phyloP scores from a whole-genome alignment of 1,284 basidiomycete species.

The Puccinia hordei region DNA sequence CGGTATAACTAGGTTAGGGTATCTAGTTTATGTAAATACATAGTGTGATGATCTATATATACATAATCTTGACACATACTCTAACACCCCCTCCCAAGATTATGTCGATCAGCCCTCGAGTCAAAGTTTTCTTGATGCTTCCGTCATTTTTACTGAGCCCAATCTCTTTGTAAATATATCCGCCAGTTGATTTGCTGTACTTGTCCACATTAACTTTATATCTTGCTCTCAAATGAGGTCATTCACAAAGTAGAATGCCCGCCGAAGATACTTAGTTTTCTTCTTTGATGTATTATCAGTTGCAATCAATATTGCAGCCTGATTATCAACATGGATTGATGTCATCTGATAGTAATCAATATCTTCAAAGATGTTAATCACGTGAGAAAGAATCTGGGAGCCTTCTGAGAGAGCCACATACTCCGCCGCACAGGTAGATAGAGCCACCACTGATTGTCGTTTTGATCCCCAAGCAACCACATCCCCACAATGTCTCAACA shows the following conservation, averaged over 20 bases:
- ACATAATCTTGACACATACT: too few species aligned
- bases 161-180: conserved; percentile 7
- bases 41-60: too few species aligned
- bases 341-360: background rate
- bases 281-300: background rate
- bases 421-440: background rate
- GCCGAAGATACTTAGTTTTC: background rate
- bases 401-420: background rate
- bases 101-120: background rate
- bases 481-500: background rate
- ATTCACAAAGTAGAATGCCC: conserved; percentile 11
- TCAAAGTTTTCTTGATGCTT: background rate
- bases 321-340: background rate
- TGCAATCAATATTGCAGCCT: background rate
- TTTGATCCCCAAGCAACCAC: background rate
- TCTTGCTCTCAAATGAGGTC: background rate
- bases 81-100: conserved; percentile 16
- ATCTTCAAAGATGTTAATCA: background rate
- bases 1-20: too few species aligned
- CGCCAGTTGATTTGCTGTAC: background rate
- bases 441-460: background rate
- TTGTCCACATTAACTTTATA: background rate
- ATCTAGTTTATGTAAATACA: too few species aligned
- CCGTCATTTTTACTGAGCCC: background rate
- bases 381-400: background rate